These are phyloP conservation scores for Calonectria pseudoturangicola DNA, from an alignment of 2,329 filamentous ascomycete species.

Conservation along the genomic window DNA sequence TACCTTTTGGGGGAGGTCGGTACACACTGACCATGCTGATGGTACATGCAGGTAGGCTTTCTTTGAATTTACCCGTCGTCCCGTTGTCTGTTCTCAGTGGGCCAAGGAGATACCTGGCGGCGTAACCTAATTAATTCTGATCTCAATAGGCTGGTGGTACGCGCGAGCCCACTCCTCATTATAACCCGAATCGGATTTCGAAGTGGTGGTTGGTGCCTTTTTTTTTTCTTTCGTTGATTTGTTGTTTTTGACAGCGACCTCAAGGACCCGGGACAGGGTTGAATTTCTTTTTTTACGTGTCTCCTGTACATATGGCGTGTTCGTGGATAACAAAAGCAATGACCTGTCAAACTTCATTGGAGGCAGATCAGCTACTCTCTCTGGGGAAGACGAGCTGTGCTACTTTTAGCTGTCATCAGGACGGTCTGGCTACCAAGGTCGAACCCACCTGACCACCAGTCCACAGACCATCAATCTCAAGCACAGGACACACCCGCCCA, in stretches of 20 bases:
- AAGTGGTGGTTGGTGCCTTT: conserved; percentile 3
- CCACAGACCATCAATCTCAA: not conserved
- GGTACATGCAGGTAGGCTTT: conserved; percentile 25
- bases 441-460: conserved; percentile 7
- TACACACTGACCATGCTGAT: conserved; percentile 27
- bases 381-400: not conserved
- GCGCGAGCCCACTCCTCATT: conserved; percentile 7
- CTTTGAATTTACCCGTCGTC: conserved; percentile 28
- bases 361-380: not conserved
- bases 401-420: conserved; percentile 5
- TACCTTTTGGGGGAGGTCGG: conserved; percentile 32
- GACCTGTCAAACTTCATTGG: not conserved
- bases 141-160: conserved; percentile 21
- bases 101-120: conserved; percentile 15
- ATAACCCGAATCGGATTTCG: conserved; percentile 25
- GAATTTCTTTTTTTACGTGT: conserved; percentile 14
- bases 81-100: conserved; percentile 22
- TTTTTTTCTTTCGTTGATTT: not conserved
- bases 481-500: conserved; percentile 8
- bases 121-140: conserved; percentile 21
- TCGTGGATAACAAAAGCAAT: conserved; percentile 22
- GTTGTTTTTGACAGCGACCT: conserved; percentile 7
- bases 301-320: conserved; percentile 19
- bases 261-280: not conserved
- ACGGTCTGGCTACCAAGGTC: conserved; percentile 19